A percentile compares a stretch with the other conserved stretches of the same genome.
These are phyloP conservation scores for Lachnellula hyalina DNA, from an alignment of 2,329 filamentous ascomycete genomes.

Conservation along the genomic window DNA sequence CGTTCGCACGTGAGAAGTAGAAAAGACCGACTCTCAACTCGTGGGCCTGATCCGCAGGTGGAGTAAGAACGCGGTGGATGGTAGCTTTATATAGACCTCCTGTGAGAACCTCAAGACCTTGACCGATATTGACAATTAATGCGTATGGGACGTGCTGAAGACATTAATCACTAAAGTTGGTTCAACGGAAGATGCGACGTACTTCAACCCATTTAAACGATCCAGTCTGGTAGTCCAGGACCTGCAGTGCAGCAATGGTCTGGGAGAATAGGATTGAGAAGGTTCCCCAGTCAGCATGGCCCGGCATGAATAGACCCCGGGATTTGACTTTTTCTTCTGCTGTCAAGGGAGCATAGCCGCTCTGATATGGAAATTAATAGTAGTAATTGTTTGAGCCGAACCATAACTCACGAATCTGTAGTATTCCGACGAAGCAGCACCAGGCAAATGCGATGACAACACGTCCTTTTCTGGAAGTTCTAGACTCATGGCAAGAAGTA, in stretches of 20 bases:
- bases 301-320: conserved; percentile 35
- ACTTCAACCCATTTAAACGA: conserved; percentile 34
- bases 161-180: no score
- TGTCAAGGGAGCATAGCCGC: conserved; percentile 31
- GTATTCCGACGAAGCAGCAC: conserved; percentile 34
- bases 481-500: conserved; percentile 35
- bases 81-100: conserved; percentile 32
- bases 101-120: conserved; percentile 30
- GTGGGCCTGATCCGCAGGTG: conserved; percentile 33
- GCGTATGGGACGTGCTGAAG: conserved; percentile 30
- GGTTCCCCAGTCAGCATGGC: conserved; percentile 39
- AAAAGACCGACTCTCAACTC: conserved; percentile 35
- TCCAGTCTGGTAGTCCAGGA: conserved; percentile 31
- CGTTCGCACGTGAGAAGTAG: conserved; percentile 37
- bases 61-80: conserved; percentile 30
- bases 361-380: no score
- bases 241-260: conserved; percentile 36
- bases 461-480: conserved; percentile 36
- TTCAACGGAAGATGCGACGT: no score
- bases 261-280: conserved; percentile 37
- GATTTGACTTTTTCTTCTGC: conserved; percentile 34
- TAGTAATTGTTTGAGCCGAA: no score
- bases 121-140: conserved; percentile 37
- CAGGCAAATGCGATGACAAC: conserved; percentile 33
- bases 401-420: conserved; percentile 33